These are phyloP conservation scores for Alopecurus myosuroides DNA, from an alignment of 176 grass and related monocot species.

Conservation along the genomic window DNA sequence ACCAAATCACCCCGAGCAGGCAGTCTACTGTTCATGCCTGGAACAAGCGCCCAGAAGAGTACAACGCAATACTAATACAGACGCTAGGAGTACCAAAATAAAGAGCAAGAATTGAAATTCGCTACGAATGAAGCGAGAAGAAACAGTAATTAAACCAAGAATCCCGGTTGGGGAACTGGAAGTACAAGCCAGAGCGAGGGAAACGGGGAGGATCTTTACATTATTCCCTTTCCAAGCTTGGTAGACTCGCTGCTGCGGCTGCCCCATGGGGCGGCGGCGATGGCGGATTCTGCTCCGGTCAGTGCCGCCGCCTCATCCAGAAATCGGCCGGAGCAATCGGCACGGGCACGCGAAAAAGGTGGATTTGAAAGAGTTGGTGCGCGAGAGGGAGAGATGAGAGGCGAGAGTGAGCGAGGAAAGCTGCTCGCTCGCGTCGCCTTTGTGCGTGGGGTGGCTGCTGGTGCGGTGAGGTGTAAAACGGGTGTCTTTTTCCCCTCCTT, in stretches of 20 bases:
- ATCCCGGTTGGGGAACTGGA: not conserved
- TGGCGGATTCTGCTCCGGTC: slow-evolving; percentile 20
- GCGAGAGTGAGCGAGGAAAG: slow-evolving; percentile 14
- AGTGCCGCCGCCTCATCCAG: slow-evolving; percentile 22
- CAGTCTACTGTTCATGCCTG: not conserved
- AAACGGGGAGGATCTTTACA: slow-evolving; percentile 45
- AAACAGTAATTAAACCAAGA: not conserved
- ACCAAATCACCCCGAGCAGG: not conserved
- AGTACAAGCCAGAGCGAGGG: not conserved
- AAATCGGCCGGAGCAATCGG: not conserved
- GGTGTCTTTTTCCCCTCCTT: slow-evolving; percentile 16
- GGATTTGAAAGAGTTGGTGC: slow-evolving; percentile 24
- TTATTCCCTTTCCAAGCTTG: slow-evolving; percentile 89
- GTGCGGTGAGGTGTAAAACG: slow-evolving; percentile 41
- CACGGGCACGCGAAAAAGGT: slow-evolving; percentile 18
- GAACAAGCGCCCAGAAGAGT: not conserved
- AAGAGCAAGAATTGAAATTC: slow-evolving; percentile 28
- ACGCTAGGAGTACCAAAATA: not conserved
- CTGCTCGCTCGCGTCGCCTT: slow-evolving; percentile 34
- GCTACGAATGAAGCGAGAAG: not conserved
- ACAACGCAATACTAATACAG: not conserved
- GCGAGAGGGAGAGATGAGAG: slow-evolving; percentile 1
- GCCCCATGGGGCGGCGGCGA: slow-evolving; percentile 59
- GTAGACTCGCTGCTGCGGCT: slow-evolving; percentile 57
- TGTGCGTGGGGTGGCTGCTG: slow-evolving; percentile 10